Base-by-base conservation (phyloP, 2,329 filamentous ascomycete genomes). In the Claviceps pazoutovae region DNA sequence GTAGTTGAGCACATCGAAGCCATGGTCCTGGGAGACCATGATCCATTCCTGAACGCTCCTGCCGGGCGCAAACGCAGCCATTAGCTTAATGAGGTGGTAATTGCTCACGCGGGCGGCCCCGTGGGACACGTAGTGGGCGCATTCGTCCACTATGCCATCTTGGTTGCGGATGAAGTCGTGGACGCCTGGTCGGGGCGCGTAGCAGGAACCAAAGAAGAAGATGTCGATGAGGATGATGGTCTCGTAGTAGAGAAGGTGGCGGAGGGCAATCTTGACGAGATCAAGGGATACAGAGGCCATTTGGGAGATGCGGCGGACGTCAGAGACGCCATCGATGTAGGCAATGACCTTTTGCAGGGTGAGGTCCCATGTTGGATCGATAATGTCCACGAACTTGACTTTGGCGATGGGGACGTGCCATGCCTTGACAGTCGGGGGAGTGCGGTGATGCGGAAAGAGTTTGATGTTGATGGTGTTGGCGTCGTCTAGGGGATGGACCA, bases 401-500 rank as follows among this genome's bases (percentile, higher is more conserved):
- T 83, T 84, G 59, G 75, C 74, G 21, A 98, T 79, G 4, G 93
- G 93, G 2, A 98, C 93, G 62, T 97, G 88, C 84, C 88, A 95
- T 46, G 86, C 80, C 60, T 84, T 83, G 51, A 97, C 84, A 3
- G 82, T 75, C 0, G 88, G 82, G 2, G 90, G 90, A 16, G 82
- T 79, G 1, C 82, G 75, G 60, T 91, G 85, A 46, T 87, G 82
- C 0, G 88, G 89, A 66, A 96, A 96, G 48, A 96, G 79, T 69
- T 96, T 96, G 76, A 96, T 87, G 68, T 96, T 95, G 67, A 96
- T 83, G 0, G 88, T 95, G 66, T 95, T 96, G 55, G 88, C 83
- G 58, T 95, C 88, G 66, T 95, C 89, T 89, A 11, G 34, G 51
- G 17, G 36, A 19, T n/a, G n/a, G 13, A 13, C 3, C 23, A 26